These are phyloP conservation scores for Drechslera avenae DNA, from an alignment of 2,329 filamentous ascomycete genomes.

Conservation along the genomic window DNA sequence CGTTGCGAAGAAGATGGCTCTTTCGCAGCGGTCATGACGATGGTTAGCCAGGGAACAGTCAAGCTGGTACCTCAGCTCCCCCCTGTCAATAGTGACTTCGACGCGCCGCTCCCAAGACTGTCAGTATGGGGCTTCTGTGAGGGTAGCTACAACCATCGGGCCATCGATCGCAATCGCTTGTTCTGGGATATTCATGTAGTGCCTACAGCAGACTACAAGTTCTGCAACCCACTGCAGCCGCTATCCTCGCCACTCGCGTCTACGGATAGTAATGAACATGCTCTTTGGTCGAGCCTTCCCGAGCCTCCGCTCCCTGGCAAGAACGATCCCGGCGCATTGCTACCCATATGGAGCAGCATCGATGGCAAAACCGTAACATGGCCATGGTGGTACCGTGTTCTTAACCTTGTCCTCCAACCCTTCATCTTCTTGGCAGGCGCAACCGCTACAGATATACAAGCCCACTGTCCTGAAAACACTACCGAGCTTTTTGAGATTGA, in stretches of 20 bases:
- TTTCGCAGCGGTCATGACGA: conserved; percentile 69
- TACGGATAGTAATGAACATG: conserved; percentile 8
- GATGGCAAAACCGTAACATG: conserved; percentile 61
- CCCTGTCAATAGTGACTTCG: conserved; percentile 57
- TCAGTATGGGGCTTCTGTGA: conserved; percentile 72
- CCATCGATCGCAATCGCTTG: conserved; percentile 68
- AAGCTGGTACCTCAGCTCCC: conserved; percentile 60
- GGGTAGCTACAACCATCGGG: conserved; percentile 72
- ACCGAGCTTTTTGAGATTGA: conserved; percentile 43
- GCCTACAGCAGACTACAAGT: conserved; percentile 64
- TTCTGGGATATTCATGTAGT: conserved; percentile 66
- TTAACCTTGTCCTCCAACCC: conserved; percentile 66
- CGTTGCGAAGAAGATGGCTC: conserved; percentile 67
- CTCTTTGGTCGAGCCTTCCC: conserved; percentile 28
- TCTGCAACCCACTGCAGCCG: conserved; percentile 59
- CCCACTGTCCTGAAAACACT: conserved; percentile 36
- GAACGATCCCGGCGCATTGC: conserved; percentile 49
- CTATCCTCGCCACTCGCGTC: conserved; percentile 40
- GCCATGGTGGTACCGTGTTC: conserved; percentile 67
- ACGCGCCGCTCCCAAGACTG: conserved; percentile 48
- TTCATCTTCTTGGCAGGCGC: conserved; percentile 67
- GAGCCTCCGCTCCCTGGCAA: conserved; percentile 37
- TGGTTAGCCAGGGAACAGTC: conserved; percentile 65
- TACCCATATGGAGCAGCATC: conserved; percentile 76
- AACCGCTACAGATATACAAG: conserved; percentile 58